Evolutionary conservation across 23 red algal species (phyloP).

Genomic region (Gracilaria gracilis): DNA sequence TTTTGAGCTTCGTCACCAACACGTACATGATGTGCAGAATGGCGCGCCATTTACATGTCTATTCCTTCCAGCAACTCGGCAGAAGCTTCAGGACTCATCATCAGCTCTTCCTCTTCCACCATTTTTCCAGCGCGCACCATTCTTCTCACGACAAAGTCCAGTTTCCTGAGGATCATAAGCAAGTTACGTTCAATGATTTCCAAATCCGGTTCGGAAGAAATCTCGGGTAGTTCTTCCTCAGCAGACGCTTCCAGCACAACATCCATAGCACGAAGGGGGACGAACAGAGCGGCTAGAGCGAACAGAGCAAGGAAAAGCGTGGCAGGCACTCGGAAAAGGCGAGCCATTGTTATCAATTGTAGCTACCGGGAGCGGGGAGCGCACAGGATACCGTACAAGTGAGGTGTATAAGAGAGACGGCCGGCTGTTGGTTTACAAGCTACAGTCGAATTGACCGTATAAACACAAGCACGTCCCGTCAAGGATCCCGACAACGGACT

Average conservation of each 20-base stretch:
- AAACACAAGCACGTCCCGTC: neutral
- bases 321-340: slow-evolving; percentile 34
- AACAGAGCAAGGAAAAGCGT: neutral
- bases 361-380: neutral
- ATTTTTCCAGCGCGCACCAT: neutral
- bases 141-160: neutral
- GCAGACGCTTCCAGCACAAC: slow-evolving; percentile 6
- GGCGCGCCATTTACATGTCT: neutral
- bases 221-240: slow-evolving; percentile 3
- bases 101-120: neutral
- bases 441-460: neutral
- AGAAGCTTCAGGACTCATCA: slow-evolving; percentile 9
- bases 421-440: neutral
- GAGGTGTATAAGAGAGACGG: neutral
- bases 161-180: neutral
- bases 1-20: too few relatives aligned
- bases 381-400: neutral
- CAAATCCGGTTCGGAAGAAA: neutral
- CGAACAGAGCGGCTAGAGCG: neutral
- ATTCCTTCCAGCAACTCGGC: neutral
- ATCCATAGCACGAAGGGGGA: neutral
- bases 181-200: neutral
- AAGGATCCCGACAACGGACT: neutral
- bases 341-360: neutral
- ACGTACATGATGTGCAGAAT: neutral